phyloP scores from a whole-genome alignment of 371 early-diverging fungal genomes.

The Circinella umbellata region DNA sequence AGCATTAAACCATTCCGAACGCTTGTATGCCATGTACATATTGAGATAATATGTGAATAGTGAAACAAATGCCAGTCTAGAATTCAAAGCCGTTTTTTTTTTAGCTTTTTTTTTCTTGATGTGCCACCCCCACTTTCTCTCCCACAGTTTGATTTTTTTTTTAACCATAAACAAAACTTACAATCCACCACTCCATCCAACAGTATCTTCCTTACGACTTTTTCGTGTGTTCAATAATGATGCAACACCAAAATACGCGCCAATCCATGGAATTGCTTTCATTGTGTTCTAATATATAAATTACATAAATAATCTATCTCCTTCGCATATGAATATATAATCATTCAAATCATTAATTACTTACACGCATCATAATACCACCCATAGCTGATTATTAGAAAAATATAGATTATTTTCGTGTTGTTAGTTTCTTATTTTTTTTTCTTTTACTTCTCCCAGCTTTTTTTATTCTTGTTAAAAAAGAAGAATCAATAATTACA shows the following conservation, averaged over 20 bases:
- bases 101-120: no score
- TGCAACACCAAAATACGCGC: conserved; percentile 46
- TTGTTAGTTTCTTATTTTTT: no score
- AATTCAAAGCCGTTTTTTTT: not conserved
- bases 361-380: conserved; percentile 49
- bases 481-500: conserved; percentile 28
- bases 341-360: not conserved
- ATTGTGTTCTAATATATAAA: conserved; percentile 32
- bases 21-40: conserved; percentile 35
- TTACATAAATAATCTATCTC: not conserved
- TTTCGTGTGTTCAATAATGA: conserved; percentile 46
- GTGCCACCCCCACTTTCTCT: not conserved
- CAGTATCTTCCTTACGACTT: conserved; percentile 35
- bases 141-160: no score
- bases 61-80: conserved; percentile 41
- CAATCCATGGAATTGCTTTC: conserved; percentile 49
- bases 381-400: conserved; percentile 39
- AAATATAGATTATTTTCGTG: not conserved
- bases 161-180: conserved; percentile 24
- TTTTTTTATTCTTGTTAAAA: not conserved
- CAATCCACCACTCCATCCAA: conserved; percentile 43
- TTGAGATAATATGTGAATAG: conserved; percentile 50
- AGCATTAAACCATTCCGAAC: not conserved
- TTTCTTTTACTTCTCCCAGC: no score
- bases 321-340: not conserved